Evolutionary conservation across 805 yeast species (phyloP), one percentile per base, ranked within the genome.

Genomic region (Wickerhamiella australiensis): DNA sequence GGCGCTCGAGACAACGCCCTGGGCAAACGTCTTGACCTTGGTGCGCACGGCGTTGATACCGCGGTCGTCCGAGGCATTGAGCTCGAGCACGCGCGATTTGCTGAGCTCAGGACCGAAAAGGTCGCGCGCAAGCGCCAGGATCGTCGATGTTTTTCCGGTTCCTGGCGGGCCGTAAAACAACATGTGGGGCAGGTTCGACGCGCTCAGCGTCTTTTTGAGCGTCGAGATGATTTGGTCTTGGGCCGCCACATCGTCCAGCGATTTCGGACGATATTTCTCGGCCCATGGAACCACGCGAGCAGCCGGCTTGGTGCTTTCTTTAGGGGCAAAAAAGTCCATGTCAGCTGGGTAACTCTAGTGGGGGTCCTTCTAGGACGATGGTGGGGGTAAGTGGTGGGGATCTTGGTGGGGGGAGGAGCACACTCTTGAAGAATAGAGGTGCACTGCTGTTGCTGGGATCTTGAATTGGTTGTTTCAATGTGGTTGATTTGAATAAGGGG

Each of bases 11-110:
- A 88, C 85, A 0, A 87, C 76, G 42, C 87, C 68, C 52, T 95
- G 72, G 13, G 97, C 96, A 69, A 92, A 92, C 58, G 82, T 87
- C 72, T 92, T 92, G 70, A 92, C 87, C 66, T 87, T 96, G 60
- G 92, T 92, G 55, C 99, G 76, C n/a, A 92, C 97, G 42, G 92
- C 96, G 58, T 86, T 95, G 57, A 92, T 92, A 56, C 98, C 98
- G 68, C 98, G 77, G 65, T 92, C 98, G 65, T 92, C 98, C 3
- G 94, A 82, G 3, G 98, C 98, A 66, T 92, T 92, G 64, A 92
- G 73, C 63, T 92, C 98, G 50, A 92, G 68, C 1, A 92, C 96
- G 88, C 88, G 87, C 61, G 86, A 84, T 58, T 74, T 77, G 63
- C 84, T 85, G 53, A 75, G 72, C 55, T 78, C 76, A 35, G 47